Evolutionary conservation across 768 basidiomycete genomes (phyloP), one percentile per base, ranked within the genome.

Genomic region (Leccinum obscurum): DNA sequence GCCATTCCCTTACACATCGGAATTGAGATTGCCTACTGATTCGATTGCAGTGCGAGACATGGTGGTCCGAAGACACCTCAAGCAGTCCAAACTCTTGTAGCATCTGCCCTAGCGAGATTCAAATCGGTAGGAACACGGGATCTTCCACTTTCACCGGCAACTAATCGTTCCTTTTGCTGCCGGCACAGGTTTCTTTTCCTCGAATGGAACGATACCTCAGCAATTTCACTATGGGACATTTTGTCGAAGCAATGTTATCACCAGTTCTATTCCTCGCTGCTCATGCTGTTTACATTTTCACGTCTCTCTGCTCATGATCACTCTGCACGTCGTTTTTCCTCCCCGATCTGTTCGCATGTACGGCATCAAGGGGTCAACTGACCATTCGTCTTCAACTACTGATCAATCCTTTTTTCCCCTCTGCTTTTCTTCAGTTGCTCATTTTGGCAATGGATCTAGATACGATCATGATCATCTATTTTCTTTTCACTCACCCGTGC

Each of bases 41-140:
- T 17, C 30, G 57, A 49, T 56, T 28, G 52, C 65, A 90, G 90
- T 92, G 54, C 82, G 89, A 41, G 90, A 92, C 68, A 91, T 90
- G 88, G 89, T 92, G 53, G 84, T 90, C 39, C 85, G 90, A 50
- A 85, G 90, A 65, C 88, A 91, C 66, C 79, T 91, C 28, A 88
- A 86, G 63, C 87, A 88, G 65, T 88, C 86, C 8, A 88, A 84
- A 68, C 78, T 91, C 41, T 74, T 89, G 66, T 89, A 76, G 80
- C 26, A 26, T 26, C 26, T 26, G 26, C 26, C 26, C 26, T 11
- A 32, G 22, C 48, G 24, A 35, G 37, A 50, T 56, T 30, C 59
- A 35, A 14, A 60, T 51, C 3, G 61, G 68, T 68, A 61, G 58
- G 10, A 41, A 15, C 11, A 50, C n/a, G 26, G 44, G 8, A 14